A percentile compares a stretch with the other conserved stretches of the same genome.
Evolutionary conservation across 2,329 filamentous ascomycete species (phyloP).

Genomic region (Rhynchosporium graminicola): DNA sequence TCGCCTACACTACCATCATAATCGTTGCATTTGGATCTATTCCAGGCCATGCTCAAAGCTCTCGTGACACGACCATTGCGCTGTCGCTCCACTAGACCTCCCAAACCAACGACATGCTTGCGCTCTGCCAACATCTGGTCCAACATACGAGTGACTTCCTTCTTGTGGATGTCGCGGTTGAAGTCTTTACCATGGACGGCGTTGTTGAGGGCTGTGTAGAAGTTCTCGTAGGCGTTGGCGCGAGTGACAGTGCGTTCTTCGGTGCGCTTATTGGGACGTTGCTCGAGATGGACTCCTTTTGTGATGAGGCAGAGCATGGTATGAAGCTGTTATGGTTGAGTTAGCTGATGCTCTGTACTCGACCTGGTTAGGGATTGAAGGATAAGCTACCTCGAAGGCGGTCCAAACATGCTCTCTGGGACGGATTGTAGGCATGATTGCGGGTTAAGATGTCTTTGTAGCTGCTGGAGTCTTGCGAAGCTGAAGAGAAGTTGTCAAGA

Average conservation of each 20-base stretch:
- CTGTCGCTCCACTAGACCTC: slow-evolving; percentile 35
- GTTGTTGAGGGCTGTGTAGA: slow-evolving; percentile 39
- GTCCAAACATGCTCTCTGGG: slow-evolving; percentile 24
- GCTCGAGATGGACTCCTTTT: slow-evolving; percentile 28
- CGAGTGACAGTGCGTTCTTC: slow-evolving; percentile 9
- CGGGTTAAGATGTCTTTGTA: not conserved
- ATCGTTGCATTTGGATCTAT: slow-evolving; percentile 24
- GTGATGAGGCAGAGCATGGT: slow-evolving; percentile 39
- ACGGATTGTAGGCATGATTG: slow-evolving; percentile 19
- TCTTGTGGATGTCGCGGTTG: slow-evolving; percentile 29
- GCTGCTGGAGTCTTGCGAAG: not conserved
- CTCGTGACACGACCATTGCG: slow-evolving; percentile 33
- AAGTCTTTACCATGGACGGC: slow-evolving; percentile 34
- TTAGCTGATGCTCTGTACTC: not conserved
- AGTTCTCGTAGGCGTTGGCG: slow-evolving; percentile 27
- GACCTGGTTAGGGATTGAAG: not conserved
- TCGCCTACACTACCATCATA: slow-evolving; percentile 34
- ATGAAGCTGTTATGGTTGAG: slow-evolving; percentile 20
- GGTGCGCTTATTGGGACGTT: slow-evolving; percentile 29
- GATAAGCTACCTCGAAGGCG: slow-evolving; percentile 25
- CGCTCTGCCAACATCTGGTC: slow-evolving; percentile 30
- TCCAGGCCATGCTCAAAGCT: slow-evolving; percentile 35
- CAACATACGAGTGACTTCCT: slow-evolving; percentile 38
- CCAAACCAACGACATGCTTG: slow-evolving; percentile 32
- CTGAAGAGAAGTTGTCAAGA: not conserved